These are phyloP conservation scores for Fusarium pseudoanthophilum DNA, from an alignment of 2,329 filamentous ascomycete genomes.

Conservation along the genomic window DNA sequence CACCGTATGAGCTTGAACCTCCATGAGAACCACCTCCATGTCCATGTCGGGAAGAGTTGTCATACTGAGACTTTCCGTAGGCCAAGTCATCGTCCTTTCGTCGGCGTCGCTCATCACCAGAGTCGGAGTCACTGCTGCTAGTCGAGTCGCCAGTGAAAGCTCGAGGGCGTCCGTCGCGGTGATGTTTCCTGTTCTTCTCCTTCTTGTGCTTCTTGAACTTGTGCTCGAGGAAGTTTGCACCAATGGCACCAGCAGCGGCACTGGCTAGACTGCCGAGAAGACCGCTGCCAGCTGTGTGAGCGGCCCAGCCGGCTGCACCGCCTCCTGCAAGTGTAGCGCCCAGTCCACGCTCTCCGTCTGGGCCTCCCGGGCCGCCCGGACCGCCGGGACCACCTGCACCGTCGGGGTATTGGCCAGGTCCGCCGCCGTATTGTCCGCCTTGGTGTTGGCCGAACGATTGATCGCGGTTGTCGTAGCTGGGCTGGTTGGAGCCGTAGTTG, in stretches of 20 bases:
- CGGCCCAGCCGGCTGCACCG: constrained; percentile 60
- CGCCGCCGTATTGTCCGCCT: constrained; percentile 29
- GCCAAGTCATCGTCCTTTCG: constrained; percentile 24
- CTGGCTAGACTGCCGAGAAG: constrained; percentile 60
- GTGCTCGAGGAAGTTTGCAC: constrained; percentile 59
- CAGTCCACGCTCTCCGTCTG: constrained; percentile 59
- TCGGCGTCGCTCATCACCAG: constrained; percentile 34
- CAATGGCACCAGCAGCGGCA: constrained; percentile 60
- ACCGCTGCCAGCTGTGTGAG: constrained; percentile 62
- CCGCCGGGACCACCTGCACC: constrained; percentile 14
- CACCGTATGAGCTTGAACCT: neutral
- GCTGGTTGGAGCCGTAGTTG: constrained; percentile 29
- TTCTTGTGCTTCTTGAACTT: constrained; percentile 49
- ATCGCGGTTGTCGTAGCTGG: constrained; percentile 26
- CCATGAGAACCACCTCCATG: neutral
- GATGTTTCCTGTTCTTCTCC: constrained; percentile 41
- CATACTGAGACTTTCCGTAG: constrained; percentile 24
- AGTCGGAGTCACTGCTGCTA: constrained; percentile 42
- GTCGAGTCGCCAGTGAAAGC: constrained; percentile 36
- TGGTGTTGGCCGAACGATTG: constrained; percentile 34
- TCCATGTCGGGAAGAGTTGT: constrained; percentile 7
- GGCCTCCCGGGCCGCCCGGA: constrained; percentile 34
- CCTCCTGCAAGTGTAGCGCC: constrained; percentile 61
- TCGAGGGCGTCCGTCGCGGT: constrained; percentile 36
- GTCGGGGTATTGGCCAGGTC: constrained; percentile 21